Conservation (phyloP, 768 basidiomycete species). For the Bullera alba region DNA sequence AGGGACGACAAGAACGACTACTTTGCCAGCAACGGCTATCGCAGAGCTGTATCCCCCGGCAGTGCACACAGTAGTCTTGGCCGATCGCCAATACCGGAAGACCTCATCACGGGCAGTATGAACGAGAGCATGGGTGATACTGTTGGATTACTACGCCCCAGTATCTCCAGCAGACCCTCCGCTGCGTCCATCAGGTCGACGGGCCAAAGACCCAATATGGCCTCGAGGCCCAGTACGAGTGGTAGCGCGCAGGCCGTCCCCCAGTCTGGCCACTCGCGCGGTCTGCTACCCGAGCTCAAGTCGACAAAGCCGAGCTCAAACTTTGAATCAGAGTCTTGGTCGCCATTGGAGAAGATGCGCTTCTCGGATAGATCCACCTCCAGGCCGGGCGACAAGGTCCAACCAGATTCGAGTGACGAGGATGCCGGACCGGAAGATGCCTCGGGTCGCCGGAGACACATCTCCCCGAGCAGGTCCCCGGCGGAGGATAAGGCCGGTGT, state of each 20-base stretch:
- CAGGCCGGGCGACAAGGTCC: not conserved
- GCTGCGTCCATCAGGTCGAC: no score
- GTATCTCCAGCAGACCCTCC: no score
- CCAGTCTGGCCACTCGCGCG: conserved; percentile 8
- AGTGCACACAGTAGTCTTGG: not conserved
- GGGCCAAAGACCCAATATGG: no score
- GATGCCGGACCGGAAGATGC: conserved; percentile 34
- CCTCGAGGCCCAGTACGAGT: no score
- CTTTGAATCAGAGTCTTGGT: conserved; percentile 20
- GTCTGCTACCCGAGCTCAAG: conserved; percentile 14
- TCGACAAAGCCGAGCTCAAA: conserved; percentile 11
- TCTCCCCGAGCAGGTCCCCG: conserved; percentile 1
- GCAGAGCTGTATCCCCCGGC: not conserved
- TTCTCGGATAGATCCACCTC: not conserved
- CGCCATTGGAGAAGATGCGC: conserved; percentile 12
- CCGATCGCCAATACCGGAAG: not conserved
- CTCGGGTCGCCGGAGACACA: not conserved
- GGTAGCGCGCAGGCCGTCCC: conserved; percentile 1
- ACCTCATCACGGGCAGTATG: not conserved
- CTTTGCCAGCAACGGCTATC: conserved; percentile 1
- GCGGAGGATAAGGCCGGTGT: not conserved
- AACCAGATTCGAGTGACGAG: conserved; percentile 34
- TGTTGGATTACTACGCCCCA: no score
- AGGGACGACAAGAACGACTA: conserved; percentile 14
- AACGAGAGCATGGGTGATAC: not conserved